Conservation (phyloP, 371 early-diverging fungal species). For the Mortierella sp. region DNA sequence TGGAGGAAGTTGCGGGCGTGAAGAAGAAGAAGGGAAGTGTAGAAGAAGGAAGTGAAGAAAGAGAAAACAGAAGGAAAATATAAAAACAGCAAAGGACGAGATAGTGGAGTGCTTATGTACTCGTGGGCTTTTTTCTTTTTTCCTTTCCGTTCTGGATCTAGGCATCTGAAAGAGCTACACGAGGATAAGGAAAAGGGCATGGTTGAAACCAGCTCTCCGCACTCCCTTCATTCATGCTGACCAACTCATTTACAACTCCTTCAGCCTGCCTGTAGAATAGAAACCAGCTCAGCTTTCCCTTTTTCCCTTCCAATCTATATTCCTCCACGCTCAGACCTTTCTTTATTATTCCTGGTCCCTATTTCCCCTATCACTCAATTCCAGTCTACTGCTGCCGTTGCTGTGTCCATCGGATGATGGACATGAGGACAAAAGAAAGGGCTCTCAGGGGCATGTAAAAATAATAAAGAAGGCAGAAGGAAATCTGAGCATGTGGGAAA, state of each 20-base stretch:
- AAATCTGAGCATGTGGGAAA: constrained; percentile 5
- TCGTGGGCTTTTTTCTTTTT: not conserved
- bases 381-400: not conserved
- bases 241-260: constrained; percentile 6
- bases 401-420: not conserved
- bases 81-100: not conserved
- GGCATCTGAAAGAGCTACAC: not conserved
- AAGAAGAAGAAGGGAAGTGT: not conserved
- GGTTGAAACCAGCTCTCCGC: not conserved
- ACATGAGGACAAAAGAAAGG: not conserved
- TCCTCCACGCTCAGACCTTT: constrained; percentile 29
- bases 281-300: not conserved
- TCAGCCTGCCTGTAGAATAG: not conserved
- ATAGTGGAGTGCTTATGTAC: not conserved
- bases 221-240: not conserved
- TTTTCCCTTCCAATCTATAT: not conserved
- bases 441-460: not conserved
- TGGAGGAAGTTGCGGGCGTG: not conserved
- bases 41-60: not conserved
- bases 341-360: not conserved
- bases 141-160: not conserved
- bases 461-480: not conserved
- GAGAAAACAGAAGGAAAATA: not conserved
- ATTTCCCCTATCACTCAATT: not conserved
- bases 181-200: not conserved